Percentiles rank a stretch among this genome's conserved stretches.
Conservation (phyloP, 2,329 filamentous ascomycete genomes). For the Diplodia sapinea region DNA sequence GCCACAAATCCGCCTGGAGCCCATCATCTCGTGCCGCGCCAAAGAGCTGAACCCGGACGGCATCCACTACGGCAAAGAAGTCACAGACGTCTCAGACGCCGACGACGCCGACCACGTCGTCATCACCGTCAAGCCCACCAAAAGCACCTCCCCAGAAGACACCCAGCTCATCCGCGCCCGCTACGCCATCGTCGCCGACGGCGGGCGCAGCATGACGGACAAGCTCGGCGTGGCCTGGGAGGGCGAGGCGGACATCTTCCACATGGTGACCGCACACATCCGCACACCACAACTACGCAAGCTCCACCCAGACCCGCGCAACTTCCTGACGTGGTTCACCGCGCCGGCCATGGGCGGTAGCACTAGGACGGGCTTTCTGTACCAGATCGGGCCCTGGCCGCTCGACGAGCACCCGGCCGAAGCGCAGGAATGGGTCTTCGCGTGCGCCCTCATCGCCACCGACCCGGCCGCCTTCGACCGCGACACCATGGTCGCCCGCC, state of each 20-base stretch:
- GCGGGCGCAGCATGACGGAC: slow-evolving; percentile 41
- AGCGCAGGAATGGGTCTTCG: slow-evolving; percentile 43
- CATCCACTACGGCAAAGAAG: slow-evolving; percentile 40
- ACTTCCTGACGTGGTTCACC: slow-evolving; percentile 47
- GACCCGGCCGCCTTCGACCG: slow-evolving; percentile 35
- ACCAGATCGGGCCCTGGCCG: slow-evolving; percentile 44
- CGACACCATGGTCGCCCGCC: slow-evolving; percentile 33
- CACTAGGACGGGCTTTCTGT: slow-evolving; percentile 44
- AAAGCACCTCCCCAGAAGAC: background rate
- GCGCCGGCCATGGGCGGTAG: slow-evolving; percentile 45
- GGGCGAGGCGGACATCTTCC: slow-evolving; percentile 43
- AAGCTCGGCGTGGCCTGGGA: slow-evolving; percentile 41
- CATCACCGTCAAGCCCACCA: slow-evolving; percentile 33
- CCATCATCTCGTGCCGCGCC: slow-evolving; percentile 39
- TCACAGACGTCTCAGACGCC: slow-evolving; percentile 37
- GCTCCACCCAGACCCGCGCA: slow-evolving; percentile 39
- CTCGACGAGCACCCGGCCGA: slow-evolving; percentile 34
- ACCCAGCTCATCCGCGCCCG: slow-evolving; percentile 33
- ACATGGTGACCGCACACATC: slow-evolving; percentile 46
- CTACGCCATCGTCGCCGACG: slow-evolving; percentile 46
- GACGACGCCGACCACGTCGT: slow-evolving; percentile 31
- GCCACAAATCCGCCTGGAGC: slow-evolving; percentile 48
- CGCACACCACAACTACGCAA: slow-evolving; percentile 37
- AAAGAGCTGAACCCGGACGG: slow-evolving; percentile 41
- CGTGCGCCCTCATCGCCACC: slow-evolving; percentile 37